These are phyloP conservation scores for Colletotrichum horii DNA, from an alignment of 2,329 filamentous ascomycete species.

Conservation along the genomic window DNA sequence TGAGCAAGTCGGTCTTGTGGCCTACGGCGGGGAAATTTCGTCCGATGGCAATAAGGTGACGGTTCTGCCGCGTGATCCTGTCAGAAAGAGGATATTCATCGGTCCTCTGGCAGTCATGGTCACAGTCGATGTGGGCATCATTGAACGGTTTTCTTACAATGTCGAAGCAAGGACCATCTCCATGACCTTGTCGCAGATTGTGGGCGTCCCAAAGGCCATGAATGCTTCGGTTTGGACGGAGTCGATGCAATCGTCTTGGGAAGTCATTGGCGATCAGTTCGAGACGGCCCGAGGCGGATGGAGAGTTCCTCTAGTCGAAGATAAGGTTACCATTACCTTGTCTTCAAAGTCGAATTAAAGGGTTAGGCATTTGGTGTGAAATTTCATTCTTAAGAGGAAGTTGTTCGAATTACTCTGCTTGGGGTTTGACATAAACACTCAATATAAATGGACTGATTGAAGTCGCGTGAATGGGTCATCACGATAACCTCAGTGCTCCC, in stretches of 20 bases:
- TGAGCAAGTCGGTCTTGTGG: neutral
- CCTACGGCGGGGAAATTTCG: neutral
- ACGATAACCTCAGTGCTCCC: neutral
- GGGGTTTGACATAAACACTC: neutral
- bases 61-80: neutral
- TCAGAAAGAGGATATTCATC: neutral
- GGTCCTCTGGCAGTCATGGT: neutral
- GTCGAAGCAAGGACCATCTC: neutral
- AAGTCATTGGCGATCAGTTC: neutral
- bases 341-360: neutral
- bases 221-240: neutral
- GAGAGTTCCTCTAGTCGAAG: neutral
- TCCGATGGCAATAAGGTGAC: neutral
- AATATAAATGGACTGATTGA: neutral
- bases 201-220: neutral
- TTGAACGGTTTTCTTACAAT: constrained; percentile 15
- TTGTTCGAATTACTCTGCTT: neutral
- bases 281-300: neutral
- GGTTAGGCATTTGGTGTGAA: neutral
- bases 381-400: neutral
- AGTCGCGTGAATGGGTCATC: neutral
- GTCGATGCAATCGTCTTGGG: neutral
- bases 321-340: neutral
- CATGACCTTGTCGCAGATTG: neutral
- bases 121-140: constrained; percentile 42